Evolutionary conservation across 345 rosid species (phyloP), one percentile per base, ranked within the genome.

Genomic region (Eucalyptus pauciflora): DNA sequence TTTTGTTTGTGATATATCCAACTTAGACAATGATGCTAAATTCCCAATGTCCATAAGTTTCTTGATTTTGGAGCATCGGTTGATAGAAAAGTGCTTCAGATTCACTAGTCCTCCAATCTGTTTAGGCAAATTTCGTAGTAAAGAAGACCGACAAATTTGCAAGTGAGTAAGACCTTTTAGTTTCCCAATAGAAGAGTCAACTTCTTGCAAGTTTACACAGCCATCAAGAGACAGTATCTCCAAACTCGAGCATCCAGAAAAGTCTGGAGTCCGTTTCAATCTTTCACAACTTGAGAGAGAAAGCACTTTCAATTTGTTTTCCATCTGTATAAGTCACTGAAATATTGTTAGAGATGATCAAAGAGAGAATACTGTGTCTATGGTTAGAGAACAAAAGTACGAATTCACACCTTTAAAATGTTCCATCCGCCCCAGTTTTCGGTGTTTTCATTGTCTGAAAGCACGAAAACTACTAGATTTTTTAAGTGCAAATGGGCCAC

Each of bases 21-120:
- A 62, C 9, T 29, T 0, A 62, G 3, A 62, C 33, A 62, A 27
- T 13, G 0, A 62, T 62, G 0, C 0, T 27, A 62, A 1, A 13
- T 27, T 62, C 69, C 1, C 16, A 0, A 62, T 62, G 43, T 31
- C 1, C 7, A 22, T 43, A 67, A 67, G 11, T 15, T 31, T 15
- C 10, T 15, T 1, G 22, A 67, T 33, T 1, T 69, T 3, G 12
- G 0, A 0, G 3, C 43, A 69, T 3, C 33, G 2, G 2, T 33
- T 3, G 33, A 67, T 15, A 31, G 41, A 31, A 17, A 67, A 67
- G 79, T n/a, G 11, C 1, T 13, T 13, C 37, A 33, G 37, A 3
- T 33, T 33, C 37, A 33, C 22, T 0, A 67, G 3, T 4, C 3
- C 22, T 8, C 79, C 79, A 4, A 67, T 67, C 43, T 67, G 1